Conservation (phyloP, 2,329 filamentous ascomycete genomes). For the Beauveria brongniartii region DNA sequence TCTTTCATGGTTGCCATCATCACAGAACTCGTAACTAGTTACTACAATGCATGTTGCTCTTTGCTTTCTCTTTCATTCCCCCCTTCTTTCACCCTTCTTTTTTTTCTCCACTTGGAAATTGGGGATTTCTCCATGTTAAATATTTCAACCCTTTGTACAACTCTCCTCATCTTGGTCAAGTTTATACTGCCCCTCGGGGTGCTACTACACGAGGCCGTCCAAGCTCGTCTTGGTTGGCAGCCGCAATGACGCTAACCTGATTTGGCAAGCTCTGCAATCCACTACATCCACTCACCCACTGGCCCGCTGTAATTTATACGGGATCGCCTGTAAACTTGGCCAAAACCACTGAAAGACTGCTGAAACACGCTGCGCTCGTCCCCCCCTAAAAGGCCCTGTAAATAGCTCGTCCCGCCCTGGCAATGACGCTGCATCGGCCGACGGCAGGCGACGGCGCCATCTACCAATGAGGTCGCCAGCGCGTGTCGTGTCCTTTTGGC, state of each 20-base stretch:
- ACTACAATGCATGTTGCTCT: too few relatives aligned
- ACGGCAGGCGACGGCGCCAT: not conserved
- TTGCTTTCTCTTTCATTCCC: too few relatives aligned
- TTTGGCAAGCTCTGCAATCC: not conserved
- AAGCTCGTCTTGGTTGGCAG: not conserved
- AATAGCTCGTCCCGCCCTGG: not conserved
- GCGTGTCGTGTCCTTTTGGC: conserved; percentile 20
- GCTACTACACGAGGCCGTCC: too few relatives aligned
- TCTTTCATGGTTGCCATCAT: too few relatives aligned
- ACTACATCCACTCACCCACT: not conserved
- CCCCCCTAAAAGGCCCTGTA: not conserved
- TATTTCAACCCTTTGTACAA: too few relatives aligned
- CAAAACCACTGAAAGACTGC: not conserved
- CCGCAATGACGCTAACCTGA: not conserved
- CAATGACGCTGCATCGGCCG: not conserved
- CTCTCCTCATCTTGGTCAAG: too few relatives aligned
- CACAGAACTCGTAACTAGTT: too few relatives aligned
- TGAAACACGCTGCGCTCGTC: not conserved
- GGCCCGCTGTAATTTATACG: not conserved
- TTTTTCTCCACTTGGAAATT: too few relatives aligned
- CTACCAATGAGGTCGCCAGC: conserved; percentile 18
- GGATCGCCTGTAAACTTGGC: not conserved
- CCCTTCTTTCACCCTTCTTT: too few relatives aligned
- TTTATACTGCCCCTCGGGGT: too few relatives aligned
- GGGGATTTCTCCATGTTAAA: too few relatives aligned